These are phyloP conservation scores for Colletotrichum abscissum DNA, from an alignment of 2,329 filamentous ascomycete species.

Conservation along the genomic window DNA sequence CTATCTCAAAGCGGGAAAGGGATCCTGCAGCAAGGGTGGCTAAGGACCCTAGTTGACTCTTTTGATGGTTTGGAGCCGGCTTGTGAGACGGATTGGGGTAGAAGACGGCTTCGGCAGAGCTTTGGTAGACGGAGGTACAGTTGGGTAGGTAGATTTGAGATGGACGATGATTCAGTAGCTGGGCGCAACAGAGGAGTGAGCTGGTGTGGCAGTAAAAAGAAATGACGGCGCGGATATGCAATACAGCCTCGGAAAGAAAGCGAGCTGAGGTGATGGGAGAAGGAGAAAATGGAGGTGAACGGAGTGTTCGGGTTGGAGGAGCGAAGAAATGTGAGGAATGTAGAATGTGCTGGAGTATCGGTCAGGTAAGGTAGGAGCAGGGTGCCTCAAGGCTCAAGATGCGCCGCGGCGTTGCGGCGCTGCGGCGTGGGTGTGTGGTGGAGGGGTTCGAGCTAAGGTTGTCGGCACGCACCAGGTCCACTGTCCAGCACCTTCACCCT, in stretches of 20 bases:
- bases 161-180: neutral
- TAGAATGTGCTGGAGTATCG: neutral
- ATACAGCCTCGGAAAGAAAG: neutral
- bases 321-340: constrained; percentile 6
- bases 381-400: neutral
- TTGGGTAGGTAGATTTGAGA: too few relatives aligned
- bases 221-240: neutral
- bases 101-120: constrained; percentile 8
- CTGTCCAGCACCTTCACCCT: neutral
- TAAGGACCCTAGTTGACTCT: constrained; percentile 18
- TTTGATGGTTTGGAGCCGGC: neutral
- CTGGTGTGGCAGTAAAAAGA: constrained; percentile 7
- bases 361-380: neutral
- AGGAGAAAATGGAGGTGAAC: neutral
- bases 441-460: constrained; percentile 21
- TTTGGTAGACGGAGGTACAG: neutral
- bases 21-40: constrained; percentile 26
- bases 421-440: constrained; percentile 2
- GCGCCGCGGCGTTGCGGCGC: constrained; percentile 7
- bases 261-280: neutral
- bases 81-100: constrained; percentile 21
- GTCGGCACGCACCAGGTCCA: neutral
- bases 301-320: constrained; percentile 2
- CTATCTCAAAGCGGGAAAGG: constrained; percentile 24
- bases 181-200: neutral